Evolutionary conservation across 805 yeast genomes (phyloP), one percentile per base, ranked within the genome.

Genomic region (Myxozyma udenii): DNA sequence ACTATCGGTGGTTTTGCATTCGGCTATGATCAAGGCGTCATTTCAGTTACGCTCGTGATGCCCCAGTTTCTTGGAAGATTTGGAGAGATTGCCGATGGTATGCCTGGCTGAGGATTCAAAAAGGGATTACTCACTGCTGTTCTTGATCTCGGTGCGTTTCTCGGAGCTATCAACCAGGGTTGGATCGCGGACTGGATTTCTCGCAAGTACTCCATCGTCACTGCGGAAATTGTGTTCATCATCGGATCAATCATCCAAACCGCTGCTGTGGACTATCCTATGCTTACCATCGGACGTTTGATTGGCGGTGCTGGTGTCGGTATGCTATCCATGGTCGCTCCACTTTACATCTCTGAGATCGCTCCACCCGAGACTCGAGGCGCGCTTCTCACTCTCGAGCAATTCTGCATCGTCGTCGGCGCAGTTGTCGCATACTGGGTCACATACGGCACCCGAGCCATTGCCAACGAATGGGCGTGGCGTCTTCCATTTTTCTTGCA

Each of bases 261-360:
- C 4, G 21, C 23, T 14, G 41, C n/a, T 14, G 19, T 5, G 11
- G 23, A 11, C 16, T 16, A 4, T 19, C 9, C 23, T 12, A 38
- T 23, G 40, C 61, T 14, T 47, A 55, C 49, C 55, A 76, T 77
- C 2, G 83, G 83, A 9, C 69, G 84, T 56, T 74, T 74, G 37
- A 61, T 78, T 44, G 69, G 78, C 23, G 83, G 83, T 5, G 40
- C 78, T 7, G 80, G 80, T 24, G 76, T 77, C 46, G 83, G 83
- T 2, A 74, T 75, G 11, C 69, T 78, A 37, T 71, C 81, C 1
- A 72, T 73, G 62, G 64, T 77, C 49, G 78, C 4, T 43, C 79
- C 16, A 79, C 81, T 30, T 16, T 62, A 62, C 55, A 57, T 48
- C 35, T 57, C 64, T 3, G 66, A 64, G 39, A 35, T 64, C 14